Evolutionary conservation across 208 protist species (phyloP).

Genomic region (Leishmania arabica): DNA sequence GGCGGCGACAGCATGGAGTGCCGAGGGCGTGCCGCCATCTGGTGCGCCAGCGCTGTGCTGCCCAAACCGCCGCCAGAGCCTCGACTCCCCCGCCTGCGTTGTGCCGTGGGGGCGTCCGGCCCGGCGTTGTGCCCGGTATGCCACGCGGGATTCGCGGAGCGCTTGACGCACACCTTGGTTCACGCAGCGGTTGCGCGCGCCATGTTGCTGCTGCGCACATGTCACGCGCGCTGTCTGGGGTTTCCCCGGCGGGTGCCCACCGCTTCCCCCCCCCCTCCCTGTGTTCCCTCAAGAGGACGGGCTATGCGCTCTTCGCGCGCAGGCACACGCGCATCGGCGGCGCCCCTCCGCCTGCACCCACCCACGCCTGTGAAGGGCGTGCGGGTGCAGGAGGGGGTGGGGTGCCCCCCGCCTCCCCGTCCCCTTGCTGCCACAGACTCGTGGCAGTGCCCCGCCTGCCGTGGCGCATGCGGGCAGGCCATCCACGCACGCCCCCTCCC

Average conservation of each 20-base stretch:
- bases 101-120: background rate
- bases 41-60: background rate
- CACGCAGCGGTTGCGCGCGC: background rate
- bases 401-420: background rate
- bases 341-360: no score
- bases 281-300: background rate
- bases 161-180: background rate
- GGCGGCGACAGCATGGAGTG: background rate
- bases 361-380: background rate
- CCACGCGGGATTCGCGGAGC: background rate
- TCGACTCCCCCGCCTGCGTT: background rate
- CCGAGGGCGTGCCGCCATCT: background rate
- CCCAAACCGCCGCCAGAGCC: background rate
- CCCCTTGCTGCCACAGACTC: background rate
- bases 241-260: background rate
- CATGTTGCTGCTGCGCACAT: background rate
- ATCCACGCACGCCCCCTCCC: background rate
- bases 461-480: background rate
- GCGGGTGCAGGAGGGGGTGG: background rate
- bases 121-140: background rate
- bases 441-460: background rate
- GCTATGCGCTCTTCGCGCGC: background rate
- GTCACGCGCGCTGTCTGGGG: background rate
- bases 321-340: background rate
- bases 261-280: background rate